phyloP scores from a whole-genome alignment of 139 green algal species.

The Tetradesmus lagerheimii region DNA sequence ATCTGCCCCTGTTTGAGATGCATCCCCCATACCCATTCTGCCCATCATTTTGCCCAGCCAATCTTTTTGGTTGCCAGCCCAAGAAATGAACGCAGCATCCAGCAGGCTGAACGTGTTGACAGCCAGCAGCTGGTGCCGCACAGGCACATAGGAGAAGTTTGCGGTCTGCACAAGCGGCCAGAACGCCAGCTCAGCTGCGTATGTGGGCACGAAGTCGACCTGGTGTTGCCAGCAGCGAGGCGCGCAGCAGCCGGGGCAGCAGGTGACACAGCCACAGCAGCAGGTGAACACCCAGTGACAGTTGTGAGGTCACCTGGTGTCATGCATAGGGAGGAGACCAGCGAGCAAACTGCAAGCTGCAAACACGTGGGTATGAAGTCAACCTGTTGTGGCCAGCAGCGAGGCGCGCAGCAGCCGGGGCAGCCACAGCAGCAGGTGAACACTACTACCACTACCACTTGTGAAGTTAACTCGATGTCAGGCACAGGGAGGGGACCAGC shows the following conservation, averaged over 20 bases:
- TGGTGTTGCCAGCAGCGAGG: background rate
- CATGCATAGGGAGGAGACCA: no score
- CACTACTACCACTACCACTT: no score
- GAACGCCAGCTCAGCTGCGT: slow-evolving; percentile 56
- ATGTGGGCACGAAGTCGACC: slow-evolving; percentile 59
- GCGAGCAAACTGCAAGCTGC: no score
- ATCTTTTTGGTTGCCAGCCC: slow-evolving; percentile 50
- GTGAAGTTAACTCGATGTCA: no score
- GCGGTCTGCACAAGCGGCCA: slow-evolving; percentile 57
- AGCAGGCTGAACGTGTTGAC: slow-evolving; percentile 67
- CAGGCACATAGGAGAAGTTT: slow-evolving; percentile 46
- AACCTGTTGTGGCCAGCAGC: background rate
- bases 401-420: background rate
- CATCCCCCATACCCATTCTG: background rate
- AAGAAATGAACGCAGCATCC: slow-evolving; percentile 66
- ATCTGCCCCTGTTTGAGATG: background rate
- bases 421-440: background rate
- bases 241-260: background rate
- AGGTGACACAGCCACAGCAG: no score
- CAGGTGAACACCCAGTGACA: background rate
- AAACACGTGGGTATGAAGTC: no score
- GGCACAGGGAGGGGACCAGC: no score
- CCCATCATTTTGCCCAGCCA: slow-evolving; percentile 17
- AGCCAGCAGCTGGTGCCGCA: slow-evolving; percentile 72
- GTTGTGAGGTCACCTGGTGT: background rate